These are phyloP conservation scores for Atalantia buxifolia DNA, from an alignment of 345 rosid species.

Conservation along the genomic window DNA sequence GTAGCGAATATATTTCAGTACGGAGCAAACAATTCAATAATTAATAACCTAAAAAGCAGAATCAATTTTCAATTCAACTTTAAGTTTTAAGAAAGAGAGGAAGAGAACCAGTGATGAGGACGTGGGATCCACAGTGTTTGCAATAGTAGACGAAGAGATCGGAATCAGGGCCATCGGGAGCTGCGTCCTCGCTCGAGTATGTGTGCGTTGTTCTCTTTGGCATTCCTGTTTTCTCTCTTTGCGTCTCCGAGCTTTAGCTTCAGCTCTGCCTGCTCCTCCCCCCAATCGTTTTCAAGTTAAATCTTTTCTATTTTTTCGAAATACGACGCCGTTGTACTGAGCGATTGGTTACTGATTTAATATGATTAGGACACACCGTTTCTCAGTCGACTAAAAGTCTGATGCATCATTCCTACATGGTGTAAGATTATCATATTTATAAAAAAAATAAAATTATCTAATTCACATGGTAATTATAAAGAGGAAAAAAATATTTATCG, in stretches of 20 bases:
- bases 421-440: too few species aligned
- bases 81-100: not conserved
- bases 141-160: conserved; percentile 99
- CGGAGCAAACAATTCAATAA: not conserved
- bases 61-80: not conserved
- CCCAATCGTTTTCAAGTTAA: too few species aligned
- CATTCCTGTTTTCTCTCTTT: conserved; percentile 35
- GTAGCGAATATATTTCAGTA: conserved; percentile 38
- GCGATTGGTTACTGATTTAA: too few species aligned
- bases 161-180: conserved; percentile 91
- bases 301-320: too few species aligned
- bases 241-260: not conserved
- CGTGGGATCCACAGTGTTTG: conserved; percentile 96
- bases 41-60: not conserved
- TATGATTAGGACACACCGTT: too few species aligned
- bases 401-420: too few species aligned
- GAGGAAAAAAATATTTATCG: too few species aligned
- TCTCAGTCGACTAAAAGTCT: too few species aligned
- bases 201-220: conserved; percentile 99
- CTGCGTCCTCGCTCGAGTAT: conserved; percentile 99
- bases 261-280: too few species aligned
- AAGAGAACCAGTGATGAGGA: conserved; percentile 86
- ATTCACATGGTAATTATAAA: too few species aligned
- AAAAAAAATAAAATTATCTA: too few species aligned
- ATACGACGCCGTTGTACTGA: too few species aligned